Evolutionary conservation across 2,329 filamentous ascomycete genomes (phyloP).

Genomic region (Penicillium paneum): DNA sequence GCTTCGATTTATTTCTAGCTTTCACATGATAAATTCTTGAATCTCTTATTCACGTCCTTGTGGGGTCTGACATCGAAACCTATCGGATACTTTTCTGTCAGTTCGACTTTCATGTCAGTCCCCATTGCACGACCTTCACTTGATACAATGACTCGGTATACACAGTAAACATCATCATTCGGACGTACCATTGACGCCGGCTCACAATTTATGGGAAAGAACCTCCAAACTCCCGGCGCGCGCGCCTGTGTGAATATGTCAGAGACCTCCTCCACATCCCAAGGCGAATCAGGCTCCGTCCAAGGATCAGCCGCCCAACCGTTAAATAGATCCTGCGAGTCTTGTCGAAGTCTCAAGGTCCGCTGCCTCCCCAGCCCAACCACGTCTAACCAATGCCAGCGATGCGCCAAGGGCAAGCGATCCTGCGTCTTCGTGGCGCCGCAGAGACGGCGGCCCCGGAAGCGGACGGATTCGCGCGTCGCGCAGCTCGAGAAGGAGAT

Average conservation of each 20-base stretch:
- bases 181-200: not conserved
- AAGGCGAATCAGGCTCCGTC: slow-evolving; percentile 18
- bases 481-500: slow-evolving; percentile 39
- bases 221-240: not conserved
- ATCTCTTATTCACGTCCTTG: not conserved
- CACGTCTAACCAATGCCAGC: slow-evolving; percentile 35
- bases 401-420: slow-evolving; percentile 36
- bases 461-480: slow-evolving; percentile 37
- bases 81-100: slow-evolving; percentile 2
- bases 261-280: slow-evolving; percentile 20
- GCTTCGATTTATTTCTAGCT: not conserved
- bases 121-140: slow-evolving; percentile 2
- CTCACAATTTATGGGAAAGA: not conserved
- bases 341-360: slow-evolving; percentile 37
- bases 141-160: slow-evolving; percentile 13
- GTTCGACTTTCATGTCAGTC: slow-evolving; percentile 5
- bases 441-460: slow-evolving; percentile 36
- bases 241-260: slow-evolving; percentile 25
- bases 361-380: slow-evolving; percentile 34
- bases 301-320: slow-evolving; percentile 27
- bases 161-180: slow-evolving; percentile 1
- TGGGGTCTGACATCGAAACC: not conserved
- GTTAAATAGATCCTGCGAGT: slow-evolving; percentile 39
- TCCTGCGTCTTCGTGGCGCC: slow-evolving; percentile 37
- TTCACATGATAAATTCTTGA: slow-evolving; percentile 4